Evolutionary conservation across 805 yeast species (phyloP), one percentile per base, ranked within the genome.

Genomic region (Pichia pseudocactophila): DNA sequence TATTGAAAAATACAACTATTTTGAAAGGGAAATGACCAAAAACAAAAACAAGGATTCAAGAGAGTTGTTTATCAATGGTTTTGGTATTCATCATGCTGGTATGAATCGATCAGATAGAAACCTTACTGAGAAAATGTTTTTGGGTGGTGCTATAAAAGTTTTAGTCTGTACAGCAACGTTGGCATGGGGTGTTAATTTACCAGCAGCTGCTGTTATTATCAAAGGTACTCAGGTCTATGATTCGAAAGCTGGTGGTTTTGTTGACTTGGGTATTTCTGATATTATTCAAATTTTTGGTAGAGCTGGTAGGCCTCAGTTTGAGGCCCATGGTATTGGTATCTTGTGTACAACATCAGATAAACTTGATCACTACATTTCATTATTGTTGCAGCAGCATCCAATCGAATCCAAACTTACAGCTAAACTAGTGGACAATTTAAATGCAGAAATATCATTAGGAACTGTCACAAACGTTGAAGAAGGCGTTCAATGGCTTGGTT

Each of bases 101-200:
- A 81, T 92, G 94, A 66, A 87, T 22, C 70, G 98, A 49, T 65
- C 88, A 0, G 99, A 92, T 56, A 74, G 99, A 55, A 89, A 88
- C 55, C 57, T 88, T 40, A 82, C 94, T 0, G 98, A 94, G 54
- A 81, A 80, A 56, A 74, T 90, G 82, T 92, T 92, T 58, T 69
- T 80, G 26, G 66, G 70, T 26, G 97, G 98, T 34, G 83, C 88
- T 0, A 82, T 92, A 48, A 84, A 81, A 46, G 97, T 92, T 0
- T 65, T 92, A 15, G 83, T 95, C 54, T 88, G 96, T 71, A 92
- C 99, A 2, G 95, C 98, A 0, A 92, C 99, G 0, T 73, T 92
- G 45, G 99, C 99, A 0, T 92, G 99, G 99, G 99, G 99, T 74
- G 97, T 92, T 16, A 92, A 92, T 57, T 68, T 92, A 45, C 98